A percentile compares a stretch with the other conserved stretches of the same genome.
Conservation (phyloP, 352 stramenopile species). For the Phytophthora ramorum region DNA sequence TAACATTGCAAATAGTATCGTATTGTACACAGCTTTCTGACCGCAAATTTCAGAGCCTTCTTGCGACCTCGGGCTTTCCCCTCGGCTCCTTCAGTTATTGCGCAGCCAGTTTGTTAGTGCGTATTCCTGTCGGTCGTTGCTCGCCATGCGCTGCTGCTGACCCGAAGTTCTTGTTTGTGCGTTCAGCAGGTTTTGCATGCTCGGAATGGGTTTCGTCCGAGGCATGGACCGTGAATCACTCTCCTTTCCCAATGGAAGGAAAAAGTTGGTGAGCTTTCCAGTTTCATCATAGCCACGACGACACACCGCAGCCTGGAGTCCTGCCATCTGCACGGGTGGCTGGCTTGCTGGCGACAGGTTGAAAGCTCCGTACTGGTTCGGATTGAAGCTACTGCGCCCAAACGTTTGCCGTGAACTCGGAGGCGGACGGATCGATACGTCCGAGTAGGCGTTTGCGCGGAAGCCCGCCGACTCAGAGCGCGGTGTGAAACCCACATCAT, state of each 20-base stretch:
- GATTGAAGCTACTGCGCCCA: slow-evolving; percentile 63
- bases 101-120: slow-evolving; percentile 73
- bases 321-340: slow-evolving; percentile 47
- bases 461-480: slow-evolving; percentile 50
- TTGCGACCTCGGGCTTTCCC: neutral
- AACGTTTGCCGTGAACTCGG: slow-evolving; percentile 45
- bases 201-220: slow-evolving; percentile 53
- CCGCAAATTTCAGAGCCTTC: slow-evolving; percentile 13
- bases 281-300: slow-evolving; percentile 80
- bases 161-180: slow-evolving; percentile 35
- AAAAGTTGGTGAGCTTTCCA: slow-evolving; percentile 81
- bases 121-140: slow-evolving; percentile 58
- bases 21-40: slow-evolving; percentile 34
- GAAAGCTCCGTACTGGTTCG: slow-evolving; percentile 75
- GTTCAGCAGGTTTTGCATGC: slow-evolving; percentile 61
- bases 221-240: slow-evolving; percentile 19
- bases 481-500: slow-evolving; percentile 26
- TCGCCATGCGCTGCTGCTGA: slow-evolving; percentile 35
- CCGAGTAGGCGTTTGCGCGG: slow-evolving; percentile 68
- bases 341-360: slow-evolving; percentile 57
- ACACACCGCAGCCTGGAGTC: slow-evolving; percentile 43
- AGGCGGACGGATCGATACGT: slow-evolving; percentile 60
- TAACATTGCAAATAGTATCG: slow-evolving; percentile 39
- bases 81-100: slow-evolving; percentile 40
- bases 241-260: slow-evolving; percentile 58